phyloP scores from a whole-genome alignment of 345 rosid genomes.

The Lepidium aucheri region DNA sequence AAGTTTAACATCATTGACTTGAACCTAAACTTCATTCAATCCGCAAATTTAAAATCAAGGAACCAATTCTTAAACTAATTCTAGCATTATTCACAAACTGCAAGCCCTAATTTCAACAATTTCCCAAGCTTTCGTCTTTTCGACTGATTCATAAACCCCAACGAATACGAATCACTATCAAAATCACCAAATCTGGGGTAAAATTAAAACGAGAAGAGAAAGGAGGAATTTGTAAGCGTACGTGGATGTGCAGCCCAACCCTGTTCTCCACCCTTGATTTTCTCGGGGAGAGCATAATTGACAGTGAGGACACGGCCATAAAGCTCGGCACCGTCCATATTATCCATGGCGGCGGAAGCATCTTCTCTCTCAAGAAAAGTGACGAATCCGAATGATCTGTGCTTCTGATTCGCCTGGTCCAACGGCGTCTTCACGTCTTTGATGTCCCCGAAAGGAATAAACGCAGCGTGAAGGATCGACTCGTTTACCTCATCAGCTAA shows the following conservation, averaged over 20 bases:
- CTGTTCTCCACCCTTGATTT: slow-evolving; percentile 96
- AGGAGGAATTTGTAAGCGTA: slow-evolving; percentile 26
- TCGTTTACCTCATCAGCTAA: slow-evolving; percentile 96
- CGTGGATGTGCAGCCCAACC: slow-evolving; percentile 99
- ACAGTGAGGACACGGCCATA: slow-evolving; percentile 98
- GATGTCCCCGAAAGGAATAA: slow-evolving; percentile 95
- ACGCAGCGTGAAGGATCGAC: slow-evolving; percentile 81
- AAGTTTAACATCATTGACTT: neutral
- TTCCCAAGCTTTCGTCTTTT: neutral
- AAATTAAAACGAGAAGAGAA: neutral
- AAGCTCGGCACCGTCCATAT: slow-evolving; percentile 97
- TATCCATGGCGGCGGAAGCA: slow-evolving; percentile 90
- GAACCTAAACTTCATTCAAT: neutral
- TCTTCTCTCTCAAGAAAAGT: slow-evolving; percentile 87
- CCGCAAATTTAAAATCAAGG: neutral
- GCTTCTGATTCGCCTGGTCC: slow-evolving; percentile 97
- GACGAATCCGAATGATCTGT: slow-evolving; percentile 95
- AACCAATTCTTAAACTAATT: neutral
- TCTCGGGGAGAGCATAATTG: slow-evolving; percentile 93
- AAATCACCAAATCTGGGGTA: neutral
- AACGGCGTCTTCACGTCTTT: slow-evolving; percentile 95
- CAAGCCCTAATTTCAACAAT: neutral
- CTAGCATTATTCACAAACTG: neutral
- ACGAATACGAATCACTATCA: neutral
- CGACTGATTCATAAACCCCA: neutral